A percentile compares a stretch with the other conserved stretches of the same genome.
phyloP scores from a whole-genome alignment of 148 eudicot species.

The Vaccinium myrtillus region DNA sequence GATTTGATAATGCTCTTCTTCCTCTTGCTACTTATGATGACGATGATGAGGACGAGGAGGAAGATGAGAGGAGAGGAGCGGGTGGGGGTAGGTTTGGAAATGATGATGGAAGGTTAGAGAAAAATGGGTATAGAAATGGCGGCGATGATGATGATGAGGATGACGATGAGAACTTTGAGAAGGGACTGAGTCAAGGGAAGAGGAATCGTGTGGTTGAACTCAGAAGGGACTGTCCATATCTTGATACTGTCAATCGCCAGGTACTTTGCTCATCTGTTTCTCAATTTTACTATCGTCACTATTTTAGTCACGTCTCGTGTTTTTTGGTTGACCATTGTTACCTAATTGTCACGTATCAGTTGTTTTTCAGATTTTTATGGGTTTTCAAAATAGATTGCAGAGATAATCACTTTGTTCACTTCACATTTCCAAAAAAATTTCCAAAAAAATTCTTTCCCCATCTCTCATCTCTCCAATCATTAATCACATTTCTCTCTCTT shows the following conservation, averaged over 20 bases:
- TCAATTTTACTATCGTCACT: not conserved
- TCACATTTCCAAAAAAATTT: too few relatives aligned
- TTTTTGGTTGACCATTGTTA: not conserved
- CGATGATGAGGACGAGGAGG: slow-evolving; percentile 75
- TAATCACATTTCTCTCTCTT: too few relatives aligned
- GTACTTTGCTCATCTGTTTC: slow-evolving; percentile 25
- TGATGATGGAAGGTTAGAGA: slow-evolving; percentile 17
- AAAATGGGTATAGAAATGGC: slow-evolving; percentile 16
- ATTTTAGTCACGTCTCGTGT: not conserved
- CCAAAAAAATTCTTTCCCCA: too few relatives aligned
- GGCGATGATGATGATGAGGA: slow-evolving; percentile 27
- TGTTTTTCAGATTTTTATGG: not conserved
- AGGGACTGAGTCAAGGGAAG: slow-evolving; percentile 29
- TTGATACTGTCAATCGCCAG: slow-evolving; percentile 97
- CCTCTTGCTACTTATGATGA: slow-evolving; percentile 66
- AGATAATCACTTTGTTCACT: too few relatives aligned
- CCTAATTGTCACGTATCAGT: not conserved
- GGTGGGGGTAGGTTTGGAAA: slow-evolving; percentile 9
- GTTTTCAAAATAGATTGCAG: not conserved
- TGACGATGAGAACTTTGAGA: slow-evolving; percentile 32
- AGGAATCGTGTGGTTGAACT: slow-evolving; percentile 51
- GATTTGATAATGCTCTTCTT: slow-evolving; percentile 64
- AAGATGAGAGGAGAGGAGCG: slow-evolving; percentile 40
- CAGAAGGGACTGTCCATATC: slow-evolving; percentile 86
- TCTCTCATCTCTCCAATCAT: too few relatives aligned